phyloP scores from a whole-genome alignment of 352 stramenopile genomes.

The Phytophthora cactorum region DNA sequence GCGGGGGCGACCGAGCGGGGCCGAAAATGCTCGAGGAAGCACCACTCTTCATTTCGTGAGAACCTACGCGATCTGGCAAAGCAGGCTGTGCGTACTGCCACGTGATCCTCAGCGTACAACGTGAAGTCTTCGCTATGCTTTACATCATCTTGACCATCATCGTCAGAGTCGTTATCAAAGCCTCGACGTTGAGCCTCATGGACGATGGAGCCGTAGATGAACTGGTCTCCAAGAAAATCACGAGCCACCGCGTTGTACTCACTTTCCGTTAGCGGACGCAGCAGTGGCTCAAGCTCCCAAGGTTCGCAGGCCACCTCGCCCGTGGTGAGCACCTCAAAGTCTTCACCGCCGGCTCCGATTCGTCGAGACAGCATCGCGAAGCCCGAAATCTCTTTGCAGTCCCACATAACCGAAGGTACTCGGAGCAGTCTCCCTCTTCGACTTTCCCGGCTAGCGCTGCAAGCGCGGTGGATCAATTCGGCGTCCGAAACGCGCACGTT shows the following conservation, averaged over 20 bases:
- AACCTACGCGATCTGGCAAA: slow-evolving; percentile 46
- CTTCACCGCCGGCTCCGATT: slow-evolving; percentile 16
- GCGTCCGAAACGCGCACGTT: slow-evolving; percentile 40
- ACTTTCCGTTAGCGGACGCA: slow-evolving; percentile 36
- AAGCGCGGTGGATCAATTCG: slow-evolving; percentile 41
- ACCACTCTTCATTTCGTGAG: slow-evolving; percentile 54
- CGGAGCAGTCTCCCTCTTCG: slow-evolving; percentile 22
- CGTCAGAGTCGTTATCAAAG: slow-evolving; percentile 16
- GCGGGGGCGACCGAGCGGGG: slow-evolving; percentile 5
- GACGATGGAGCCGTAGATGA: slow-evolving; percentile 61
- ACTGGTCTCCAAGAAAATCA: slow-evolving; percentile 42
- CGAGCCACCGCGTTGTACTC: slow-evolving; percentile 40
- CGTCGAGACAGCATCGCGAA: slow-evolving; percentile 35
- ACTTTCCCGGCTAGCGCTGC: slow-evolving; percentile 26
- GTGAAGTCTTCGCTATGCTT: slow-evolving; percentile 5
- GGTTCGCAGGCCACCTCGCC: slow-evolving; percentile 42
- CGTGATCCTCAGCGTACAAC: slow-evolving; percentile 27
- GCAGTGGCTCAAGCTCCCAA: slow-evolving; percentile 35
- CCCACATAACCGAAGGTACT: slow-evolving; percentile 37
- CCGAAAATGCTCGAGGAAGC: slow-evolving; percentile 50
- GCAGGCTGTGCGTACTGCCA: slow-evolving; percentile 48
- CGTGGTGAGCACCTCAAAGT: slow-evolving; percentile 42
- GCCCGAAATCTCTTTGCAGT: slow-evolving; percentile 41
- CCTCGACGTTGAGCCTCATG: slow-evolving; percentile 39
- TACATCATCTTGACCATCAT: slow-evolving; percentile 10